Percentiles rank a stretch among this genome's conserved stretches.
Evolutionary conservation across 108 stramenopile genomes (phyloP).

Genomic region (Stephanodiscus triporus): DNA sequence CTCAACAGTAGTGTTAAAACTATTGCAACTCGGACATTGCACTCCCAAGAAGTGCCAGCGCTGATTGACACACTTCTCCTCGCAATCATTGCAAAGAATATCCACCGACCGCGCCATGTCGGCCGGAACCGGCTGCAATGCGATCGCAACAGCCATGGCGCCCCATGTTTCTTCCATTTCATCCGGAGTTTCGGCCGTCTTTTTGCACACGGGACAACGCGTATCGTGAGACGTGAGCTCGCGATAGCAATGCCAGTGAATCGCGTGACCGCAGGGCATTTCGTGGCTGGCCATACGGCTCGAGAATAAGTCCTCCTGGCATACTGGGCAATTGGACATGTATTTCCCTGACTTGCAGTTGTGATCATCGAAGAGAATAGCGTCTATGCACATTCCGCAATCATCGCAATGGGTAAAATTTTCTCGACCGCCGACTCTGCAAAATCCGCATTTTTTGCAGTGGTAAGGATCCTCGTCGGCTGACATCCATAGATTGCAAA

Average conservation of each 20-base stretch:
- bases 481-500: slow-evolving; percentile 92
- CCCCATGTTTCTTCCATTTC: slow-evolving; percentile 85
- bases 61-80: slow-evolving; percentile 57
- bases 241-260: slow-evolving; percentile 75
- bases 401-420: slow-evolving; percentile 85
- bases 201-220: slow-evolving; percentile 88
- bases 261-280: slow-evolving; percentile 57
- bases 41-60: slow-evolving; percentile 88
- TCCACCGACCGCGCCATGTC: slow-evolving; percentile 83
- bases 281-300: slow-evolving; percentile 64
- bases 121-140: slow-evolving; percentile 80
- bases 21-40: slow-evolving; percentile 68
- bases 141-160: slow-evolving; percentile 80
- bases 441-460: slow-evolving; percentile 86
- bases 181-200: slow-evolving; percentile 88
- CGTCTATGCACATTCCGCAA: slow-evolving; percentile 91
- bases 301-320: slow-evolving; percentile 88
- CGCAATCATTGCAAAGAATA: slow-evolving; percentile 87
- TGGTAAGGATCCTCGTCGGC: slow-evolving; percentile 83
- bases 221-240: slow-evolving; percentile 77
- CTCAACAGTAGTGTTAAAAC: slow-evolving; percentile 84
- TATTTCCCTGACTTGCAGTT: slow-evolving; percentile 90
- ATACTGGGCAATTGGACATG: slow-evolving; percentile 90
- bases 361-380: slow-evolving; percentile 77
- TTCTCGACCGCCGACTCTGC: slow-evolving; percentile 86